Base-by-base conservation (phyloP, 1,284 basidiomycete species). In the Butyriboletus appendiculatus region DNA sequence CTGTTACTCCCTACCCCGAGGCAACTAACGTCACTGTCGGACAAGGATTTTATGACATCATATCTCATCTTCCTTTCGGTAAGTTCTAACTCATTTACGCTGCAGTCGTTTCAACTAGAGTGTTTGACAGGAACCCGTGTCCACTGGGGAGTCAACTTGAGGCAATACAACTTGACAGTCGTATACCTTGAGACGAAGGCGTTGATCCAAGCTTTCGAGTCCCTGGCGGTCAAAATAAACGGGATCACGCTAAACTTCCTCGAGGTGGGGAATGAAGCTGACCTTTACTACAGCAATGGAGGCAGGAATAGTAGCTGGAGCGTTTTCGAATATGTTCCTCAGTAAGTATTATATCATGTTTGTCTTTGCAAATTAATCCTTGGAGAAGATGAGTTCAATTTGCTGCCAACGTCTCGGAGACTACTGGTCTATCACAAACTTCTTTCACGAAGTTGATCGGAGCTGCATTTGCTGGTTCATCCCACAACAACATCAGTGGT, bases 111-210 rank as follows among this genome's bases (percentile, higher is more conserved):
- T 30, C 22, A 46, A 38, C 49, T 44, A 18, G 20, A 15, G 30
- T 18, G 37, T 39, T 33, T 16, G 20, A 42, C 40, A 81, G 81
- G 76, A 28, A 84, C 83, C 3, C 77, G 75, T 60, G 82, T 86
- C 58, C 82, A 76, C n/a, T 89, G 83, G 83, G 88, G 86, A n/a
- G 74, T 89, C 50, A 88, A 88, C 65, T 68, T 88, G 22, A 80
- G 82, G 12, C 62, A 71, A 32, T 71, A 79, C 53, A 86, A 88
- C 60, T 55, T 81, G 50, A 84, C 81, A 33, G 79, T 82, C 40
- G 80, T 78, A 0, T 76, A 78, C 45, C 76, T 84, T n/a, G 79
- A 86, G 70, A 79, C 81, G 0, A 70, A 74, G 50, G 78, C 83
- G 0, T 79, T 90, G 54, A 57, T 78, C 14, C 75, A 75, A 48